phyloP scores from a whole-genome alignment of 768 basidiomycete genomes.

The Leccinum longicurvipes region DNA sequence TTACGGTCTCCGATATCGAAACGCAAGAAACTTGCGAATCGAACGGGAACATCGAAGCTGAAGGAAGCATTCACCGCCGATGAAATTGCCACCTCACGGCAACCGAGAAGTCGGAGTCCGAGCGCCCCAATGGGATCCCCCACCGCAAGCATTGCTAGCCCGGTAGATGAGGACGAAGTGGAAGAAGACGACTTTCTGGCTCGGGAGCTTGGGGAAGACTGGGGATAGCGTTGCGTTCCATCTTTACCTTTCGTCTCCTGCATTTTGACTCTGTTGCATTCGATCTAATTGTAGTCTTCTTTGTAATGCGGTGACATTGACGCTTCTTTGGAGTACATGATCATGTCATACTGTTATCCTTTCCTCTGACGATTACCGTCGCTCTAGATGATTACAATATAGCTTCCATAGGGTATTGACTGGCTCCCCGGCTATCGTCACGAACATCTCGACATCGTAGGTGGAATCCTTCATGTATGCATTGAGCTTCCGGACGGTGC shows the following conservation, averaged over 20 bases:
- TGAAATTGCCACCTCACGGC: constrained; percentile 35
- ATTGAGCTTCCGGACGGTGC: constrained; percentile 59
- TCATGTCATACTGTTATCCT: background rate
- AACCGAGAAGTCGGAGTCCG: constrained; percentile 23
- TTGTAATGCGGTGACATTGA: constrained; percentile 18
- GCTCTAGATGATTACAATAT: constrained; percentile 45
- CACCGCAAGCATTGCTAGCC: constrained; percentile 16
- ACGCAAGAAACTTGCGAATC: constrained; percentile 71
- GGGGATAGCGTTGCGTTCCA: constrained; percentile 48
- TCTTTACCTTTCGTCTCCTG: background rate
- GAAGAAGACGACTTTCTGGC: constrained; percentile 82
- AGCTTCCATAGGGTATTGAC: constrained; percentile 56
- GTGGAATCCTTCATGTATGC: constrained; percentile 43
- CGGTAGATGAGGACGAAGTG: constrained; percentile 48
- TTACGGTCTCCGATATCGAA: constrained; percentile 73
- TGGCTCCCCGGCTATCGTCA: constrained; percentile 46
- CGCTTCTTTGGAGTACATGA: background rate
- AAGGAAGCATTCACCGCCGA: constrained; percentile 64
- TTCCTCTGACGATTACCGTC: background rate
- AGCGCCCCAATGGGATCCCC: constrained; percentile 11
- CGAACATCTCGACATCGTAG: constrained; percentile 53
- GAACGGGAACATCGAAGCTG: constrained; percentile 61
- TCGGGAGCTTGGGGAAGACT: constrained; percentile 74
- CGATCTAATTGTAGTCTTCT: constrained; percentile 19
- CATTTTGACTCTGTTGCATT: constrained; percentile 12